These are phyloP conservation scores for Leccinum subatratum DNA, from an alignment of 1,284 basidiomycete species.

Conservation along the genomic window DNA sequence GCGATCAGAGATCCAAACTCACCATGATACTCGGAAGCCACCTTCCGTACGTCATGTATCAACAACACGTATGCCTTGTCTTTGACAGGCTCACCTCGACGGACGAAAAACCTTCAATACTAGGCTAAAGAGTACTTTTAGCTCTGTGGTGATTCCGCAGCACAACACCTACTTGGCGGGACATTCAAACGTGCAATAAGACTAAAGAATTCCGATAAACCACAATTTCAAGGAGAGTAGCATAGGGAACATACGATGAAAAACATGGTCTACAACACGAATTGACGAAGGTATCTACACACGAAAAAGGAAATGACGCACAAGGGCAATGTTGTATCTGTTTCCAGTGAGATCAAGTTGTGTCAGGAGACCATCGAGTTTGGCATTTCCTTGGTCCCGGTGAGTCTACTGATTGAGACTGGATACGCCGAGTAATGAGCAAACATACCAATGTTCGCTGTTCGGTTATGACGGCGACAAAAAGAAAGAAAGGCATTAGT, in stretches of 20 bases:
- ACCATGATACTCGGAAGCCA: slow-evolving; percentile 46
- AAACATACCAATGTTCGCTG: slow-evolving; percentile 55
- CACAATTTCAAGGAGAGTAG: not conserved
- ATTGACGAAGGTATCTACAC: not conserved
- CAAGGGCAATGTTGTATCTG: slow-evolving; percentile 63
- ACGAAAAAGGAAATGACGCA: slow-evolving; percentile 27
- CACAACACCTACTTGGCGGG: slow-evolving; percentile 27
- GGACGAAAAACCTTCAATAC: slow-evolving; percentile 49
- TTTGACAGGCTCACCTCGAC: slow-evolving; percentile 36
- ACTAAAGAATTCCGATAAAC: slow-evolving; percentile 8
- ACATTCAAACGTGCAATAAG: slow-evolving; percentile 32
- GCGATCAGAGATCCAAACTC: slow-evolving; percentile 8
- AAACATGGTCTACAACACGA: slow-evolving; percentile 53
- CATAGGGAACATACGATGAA: slow-evolving; percentile 51
- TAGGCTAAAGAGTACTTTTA: slow-evolving; percentile 33
- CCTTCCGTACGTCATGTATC: slow-evolving; percentile 14
- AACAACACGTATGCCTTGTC: slow-evolving; percentile 2
- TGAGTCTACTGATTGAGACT: slow-evolving; percentile 2
- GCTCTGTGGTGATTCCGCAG: not conserved
- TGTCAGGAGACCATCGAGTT: slow-evolving; percentile 52
- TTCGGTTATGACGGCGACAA: not conserved
- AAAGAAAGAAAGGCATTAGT: not conserved
- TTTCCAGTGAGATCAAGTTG: slow-evolving; percentile 55
- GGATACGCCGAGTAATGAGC: not conserved
- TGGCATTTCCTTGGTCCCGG: slow-evolving; percentile 52